These are phyloP conservation scores for Bacidia gigantensis DNA, from an alignment of 495 filamentous ascomycete genomes.

Conservation along the genomic window DNA sequence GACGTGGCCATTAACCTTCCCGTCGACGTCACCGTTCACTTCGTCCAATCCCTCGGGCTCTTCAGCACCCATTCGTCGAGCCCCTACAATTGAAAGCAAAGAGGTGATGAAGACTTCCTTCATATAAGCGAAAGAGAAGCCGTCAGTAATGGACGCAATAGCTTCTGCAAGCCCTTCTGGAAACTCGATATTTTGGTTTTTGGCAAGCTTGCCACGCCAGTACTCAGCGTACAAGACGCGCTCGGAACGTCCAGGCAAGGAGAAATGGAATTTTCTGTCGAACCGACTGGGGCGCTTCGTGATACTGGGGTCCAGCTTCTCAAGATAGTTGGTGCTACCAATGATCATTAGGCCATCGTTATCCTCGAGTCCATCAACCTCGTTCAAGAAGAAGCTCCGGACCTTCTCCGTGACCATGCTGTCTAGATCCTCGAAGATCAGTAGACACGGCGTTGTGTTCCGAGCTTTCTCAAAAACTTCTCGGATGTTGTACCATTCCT, in stretches of 20 bases:
- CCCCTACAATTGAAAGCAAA: slow-evolving; percentile 36
- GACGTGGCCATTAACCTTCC: slow-evolving; percentile 15
- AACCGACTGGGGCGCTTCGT: slow-evolving; percentile 51
- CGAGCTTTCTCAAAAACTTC: slow-evolving; percentile 40
- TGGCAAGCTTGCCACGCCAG: slow-evolving; percentile 29
- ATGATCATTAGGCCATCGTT: slow-evolving; percentile 57
- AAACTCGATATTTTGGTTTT: slow-evolving; percentile 41
- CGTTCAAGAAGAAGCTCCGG: slow-evolving; percentile 55
- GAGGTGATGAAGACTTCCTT: slow-evolving; percentile 51
- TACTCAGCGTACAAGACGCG: slow-evolving; percentile 43
- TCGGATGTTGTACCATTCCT: slow-evolving; percentile 22
- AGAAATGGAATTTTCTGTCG: slow-evolving; percentile 51
- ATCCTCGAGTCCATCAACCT: slow-evolving; percentile 52
- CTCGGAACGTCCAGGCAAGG: slow-evolving; percentile 37
- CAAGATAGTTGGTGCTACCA: slow-evolving; percentile 49
- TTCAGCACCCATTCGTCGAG: background rate
- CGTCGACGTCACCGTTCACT: slow-evolving; percentile 7
- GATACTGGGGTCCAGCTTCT: slow-evolving; percentile 45
- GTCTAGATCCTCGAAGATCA: slow-evolving; percentile 56
- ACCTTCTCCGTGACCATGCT: slow-evolving; percentile 39
- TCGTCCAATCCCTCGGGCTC: slow-evolving; percentile 9
- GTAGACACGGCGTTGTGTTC: slow-evolving; percentile 27
- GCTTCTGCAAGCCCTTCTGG: slow-evolving; percentile 36
- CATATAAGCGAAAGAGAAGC: slow-evolving; percentile 53
- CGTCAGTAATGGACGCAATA: slow-evolving; percentile 44